These are phyloP conservation scores for Colletotrichum euphorbiae DNA, from an alignment of 2,329 filamentous ascomycete species.

Conservation along the genomic window DNA sequence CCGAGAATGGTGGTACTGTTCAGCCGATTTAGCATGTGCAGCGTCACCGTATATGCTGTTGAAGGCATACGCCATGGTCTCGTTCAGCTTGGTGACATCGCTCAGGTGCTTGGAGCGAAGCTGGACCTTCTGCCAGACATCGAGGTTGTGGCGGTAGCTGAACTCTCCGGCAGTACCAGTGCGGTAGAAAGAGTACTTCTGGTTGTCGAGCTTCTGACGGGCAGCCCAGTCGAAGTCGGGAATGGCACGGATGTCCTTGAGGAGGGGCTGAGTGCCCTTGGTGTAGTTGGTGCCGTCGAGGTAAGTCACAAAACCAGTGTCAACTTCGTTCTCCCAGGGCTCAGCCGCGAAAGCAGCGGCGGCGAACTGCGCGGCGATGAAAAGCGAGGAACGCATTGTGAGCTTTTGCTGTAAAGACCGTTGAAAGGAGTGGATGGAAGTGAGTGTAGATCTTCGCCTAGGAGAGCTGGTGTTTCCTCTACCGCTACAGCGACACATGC, in stretches of 20 bases:
- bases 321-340: conserved; percentile 50
- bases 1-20: conserved; percentile 57
- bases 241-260: conserved; percentile 56
- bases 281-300: conserved; percentile 47
- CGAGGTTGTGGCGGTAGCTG: conserved; percentile 63
- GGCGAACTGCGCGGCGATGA: conserved; percentile 39
- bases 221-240: conserved; percentile 64
- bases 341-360: conserved; percentile 46
- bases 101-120: conserved; percentile 55
- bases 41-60: neutral
- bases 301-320: conserved; percentile 49
- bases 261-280: conserved; percentile 50
- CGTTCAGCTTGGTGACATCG: conserved; percentile 52
- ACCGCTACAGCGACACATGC: neutral
- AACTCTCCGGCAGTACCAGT: conserved; percentile 62
- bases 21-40: neutral
- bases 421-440: conserved; percentile 14
- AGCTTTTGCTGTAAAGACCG: conserved; percentile 1
- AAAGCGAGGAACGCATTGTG: conserved; percentile 27
- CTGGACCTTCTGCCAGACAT: conserved; percentile 59
- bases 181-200: conserved; percentile 61
- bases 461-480: neutral
- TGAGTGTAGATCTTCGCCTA: conserved; percentile 19
- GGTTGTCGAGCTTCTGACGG: conserved; percentile 54
- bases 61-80: conserved; percentile 46